phyloP scores from a whole-genome alignment of 2,329 filamentous ascomycete genomes.

The Aspergillus floridensis region DNA sequence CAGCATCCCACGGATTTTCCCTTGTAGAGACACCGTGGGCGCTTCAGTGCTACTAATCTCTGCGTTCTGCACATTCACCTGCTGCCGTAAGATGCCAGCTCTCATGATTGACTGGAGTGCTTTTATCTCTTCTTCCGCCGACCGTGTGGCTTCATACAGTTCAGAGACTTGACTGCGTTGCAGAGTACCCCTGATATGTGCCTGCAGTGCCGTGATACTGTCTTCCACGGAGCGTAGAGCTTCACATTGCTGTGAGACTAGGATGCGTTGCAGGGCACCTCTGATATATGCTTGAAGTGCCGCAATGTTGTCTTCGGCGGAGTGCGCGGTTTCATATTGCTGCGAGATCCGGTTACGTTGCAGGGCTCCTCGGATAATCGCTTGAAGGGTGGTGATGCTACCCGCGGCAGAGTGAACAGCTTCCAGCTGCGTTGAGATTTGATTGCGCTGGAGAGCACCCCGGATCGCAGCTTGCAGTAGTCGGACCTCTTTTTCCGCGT shows the following conservation, averaged over 20 bases:
- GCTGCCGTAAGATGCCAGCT: conserved; percentile 61
- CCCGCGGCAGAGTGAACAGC: neutral
- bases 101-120: conserved; percentile 66
- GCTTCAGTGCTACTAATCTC: conserved; percentile 53
- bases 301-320: neutral
- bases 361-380: conserved; percentile 9
- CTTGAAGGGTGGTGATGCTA: neutral
- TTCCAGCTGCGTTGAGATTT: neutral
- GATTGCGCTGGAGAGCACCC: conserved; percentile 44
- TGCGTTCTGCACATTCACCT: conserved; percentile 28
- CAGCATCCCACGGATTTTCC: conserved; percentile 59
- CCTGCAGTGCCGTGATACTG: conserved; percentile 56
- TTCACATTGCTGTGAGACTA: conserved; percentile 55
- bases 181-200: conserved; percentile 43
- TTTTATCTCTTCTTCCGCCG: conserved; percentile 53
- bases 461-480: conserved; percentile 57
- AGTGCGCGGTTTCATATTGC: conserved; percentile 37
- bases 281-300: conserved; percentile 56
- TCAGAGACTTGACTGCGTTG: conserved; percentile 12
- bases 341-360: conserved; percentile 20
- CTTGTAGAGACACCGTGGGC: conserved; percentile 53
- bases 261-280: conserved; percentile 44
- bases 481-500: conserved; percentile 62
- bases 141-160: conserved; percentile 33
- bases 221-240: conserved; percentile 62